phyloP scores from a whole-genome alignment of 2,329 filamentous ascomycete species.

The Davidsoniella australis region DNA sequence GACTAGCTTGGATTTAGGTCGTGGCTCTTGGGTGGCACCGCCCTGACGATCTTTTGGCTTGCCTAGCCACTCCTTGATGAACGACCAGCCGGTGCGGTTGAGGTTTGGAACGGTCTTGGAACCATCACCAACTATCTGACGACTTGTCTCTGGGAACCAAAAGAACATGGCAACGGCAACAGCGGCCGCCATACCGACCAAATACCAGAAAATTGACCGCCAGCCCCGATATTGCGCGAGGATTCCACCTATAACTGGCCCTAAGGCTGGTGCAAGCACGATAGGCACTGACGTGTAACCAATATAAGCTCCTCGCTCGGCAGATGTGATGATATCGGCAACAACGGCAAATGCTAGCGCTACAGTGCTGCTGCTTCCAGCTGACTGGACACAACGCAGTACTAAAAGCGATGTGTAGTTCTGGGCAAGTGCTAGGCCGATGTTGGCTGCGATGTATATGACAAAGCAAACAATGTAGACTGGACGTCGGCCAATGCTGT shows the following conservation, averaged over 20 bases:
- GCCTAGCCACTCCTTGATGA: conserved; percentile 13
- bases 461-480: conserved; percentile 36
- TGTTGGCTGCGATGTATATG: conserved; percentile 35
- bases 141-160: conserved; percentile 38
- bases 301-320: conserved; percentile 44
- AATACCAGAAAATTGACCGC: conserved; percentile 45
- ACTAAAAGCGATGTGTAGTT: conserved; percentile 33
- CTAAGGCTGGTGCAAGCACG: conserved; percentile 31
- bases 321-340: conserved; percentile 43
- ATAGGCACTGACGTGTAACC: conserved; percentile 31
- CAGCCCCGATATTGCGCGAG: conserved; percentile 40
- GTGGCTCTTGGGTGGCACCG: background rate
- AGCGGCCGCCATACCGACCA: conserved; percentile 29
- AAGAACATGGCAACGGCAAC: conserved; percentile 26
- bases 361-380: conserved; percentile 41
- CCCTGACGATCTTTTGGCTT: background rate
- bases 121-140: conserved; percentile 34
- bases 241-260: conserved; percentile 42
- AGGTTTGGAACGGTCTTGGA: conserved; percentile 25
- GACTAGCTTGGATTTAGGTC: background rate
- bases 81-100: conserved; percentile 20
- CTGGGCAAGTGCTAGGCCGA: conserved; percentile 33
- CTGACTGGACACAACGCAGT: conserved; percentile 38
- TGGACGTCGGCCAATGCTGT: conserved; percentile 34
- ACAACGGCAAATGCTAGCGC: conserved; percentile 41